Conservation (phyloP, 2,329 filamentous ascomycete genomes). For the Cytospora leucostoma region DNA sequence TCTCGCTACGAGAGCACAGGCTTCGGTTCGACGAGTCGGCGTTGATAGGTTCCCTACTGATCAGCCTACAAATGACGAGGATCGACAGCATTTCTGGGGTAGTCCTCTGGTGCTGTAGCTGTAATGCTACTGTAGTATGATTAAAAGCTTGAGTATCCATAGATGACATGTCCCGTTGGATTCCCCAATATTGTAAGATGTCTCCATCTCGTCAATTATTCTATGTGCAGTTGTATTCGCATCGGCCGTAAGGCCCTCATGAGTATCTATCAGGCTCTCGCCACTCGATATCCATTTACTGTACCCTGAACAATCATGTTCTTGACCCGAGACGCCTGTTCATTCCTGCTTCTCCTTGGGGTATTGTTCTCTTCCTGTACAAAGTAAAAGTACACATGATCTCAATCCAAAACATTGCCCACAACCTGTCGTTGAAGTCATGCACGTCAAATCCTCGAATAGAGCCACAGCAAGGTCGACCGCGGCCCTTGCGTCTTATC, state of each 20-base stretch:
- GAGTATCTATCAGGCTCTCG: constrained; percentile 10
- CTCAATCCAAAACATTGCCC: constrained; percentile 16
- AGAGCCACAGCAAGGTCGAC: constrained; percentile 2
- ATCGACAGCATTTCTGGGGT: too few species aligned
- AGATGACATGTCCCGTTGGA: not conserved
- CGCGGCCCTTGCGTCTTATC: not conserved
- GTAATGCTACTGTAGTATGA: not conserved
- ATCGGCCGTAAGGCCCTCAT: constrained; percentile 3
- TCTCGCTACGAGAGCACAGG: constrained; percentile 68
- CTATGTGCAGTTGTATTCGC: constrained; percentile 25
- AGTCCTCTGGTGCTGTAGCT: too few species aligned
- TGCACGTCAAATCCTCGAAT: constrained; percentile 8
- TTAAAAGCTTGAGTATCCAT: not conserved
- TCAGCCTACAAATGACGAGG: not conserved
- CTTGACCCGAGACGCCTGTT: constrained; percentile 20
- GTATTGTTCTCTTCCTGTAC: constrained; percentile 22
- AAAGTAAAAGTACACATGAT: constrained; percentile 7
- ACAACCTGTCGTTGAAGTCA: constrained; percentile 3
- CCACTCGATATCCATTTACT: constrained; percentile 18
- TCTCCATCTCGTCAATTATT: constrained; percentile 20
- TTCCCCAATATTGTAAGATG: not conserved
- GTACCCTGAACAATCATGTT: constrained; percentile 18
- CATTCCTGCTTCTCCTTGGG: constrained; percentile 18
- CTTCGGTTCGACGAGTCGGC: constrained; percentile 68
- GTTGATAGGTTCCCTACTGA: constrained; percentile 39